A percentile compares a stretch with the other conserved stretches of the same genome.
Conservation (phyloP, 495 filamentous ascomycete genomes). For the Pseudomonodictys pantanalensis region DNA sequence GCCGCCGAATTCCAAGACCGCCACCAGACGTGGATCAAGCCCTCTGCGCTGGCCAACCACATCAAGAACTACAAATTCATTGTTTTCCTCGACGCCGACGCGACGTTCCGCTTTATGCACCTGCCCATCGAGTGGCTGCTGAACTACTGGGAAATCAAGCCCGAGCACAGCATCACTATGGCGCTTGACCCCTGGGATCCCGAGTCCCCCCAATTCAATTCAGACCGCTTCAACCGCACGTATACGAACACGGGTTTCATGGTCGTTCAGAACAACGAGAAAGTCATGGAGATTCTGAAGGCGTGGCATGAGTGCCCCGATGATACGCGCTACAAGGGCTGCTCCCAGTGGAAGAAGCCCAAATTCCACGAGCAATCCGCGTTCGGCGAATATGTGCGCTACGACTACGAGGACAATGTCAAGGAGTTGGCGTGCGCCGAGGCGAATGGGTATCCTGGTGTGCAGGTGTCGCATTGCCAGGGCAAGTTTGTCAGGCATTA, state of each 20-base stretch:
- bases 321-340: slow-evolving; percentile 37
- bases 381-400: slow-evolving; percentile 43
- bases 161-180: slow-evolving; percentile 47
- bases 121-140: slow-evolving; percentile 55
- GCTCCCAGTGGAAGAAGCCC: slow-evolving; percentile 38
- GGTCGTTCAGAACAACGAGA: slow-evolving; percentile 39
- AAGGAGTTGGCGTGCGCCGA: slow-evolving; percentile 43
- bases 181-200: slow-evolving; percentile 35
- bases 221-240: slow-evolving; percentile 37
- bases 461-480: slow-evolving; percentile 15
- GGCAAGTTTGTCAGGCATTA: slow-evolving; percentile 32
- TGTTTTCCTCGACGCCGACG: slow-evolving; percentile 53
- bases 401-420: slow-evolving; percentile 39
- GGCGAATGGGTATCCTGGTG: slow-evolving; percentile 36
- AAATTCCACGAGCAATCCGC: slow-evolving; percentile 45
- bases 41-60: slow-evolving; percentile 46
- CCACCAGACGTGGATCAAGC: slow-evolving; percentile 51
- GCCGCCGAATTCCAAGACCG: slow-evolving; percentile 35
- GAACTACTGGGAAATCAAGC: slow-evolving; percentile 53
- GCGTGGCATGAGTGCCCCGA: slow-evolving; percentile 44
- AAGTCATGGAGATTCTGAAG: slow-evolving; percentile 39
- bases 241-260: slow-evolving; percentile 46
- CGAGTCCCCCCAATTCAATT: slow-evolving; percentile 26
- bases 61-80: slow-evolving; percentile 49
- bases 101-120: slow-evolving; percentile 47